Base-by-base conservation (phyloP, 768 basidiomycete species). In the Lactifluus echinatus region DNA sequence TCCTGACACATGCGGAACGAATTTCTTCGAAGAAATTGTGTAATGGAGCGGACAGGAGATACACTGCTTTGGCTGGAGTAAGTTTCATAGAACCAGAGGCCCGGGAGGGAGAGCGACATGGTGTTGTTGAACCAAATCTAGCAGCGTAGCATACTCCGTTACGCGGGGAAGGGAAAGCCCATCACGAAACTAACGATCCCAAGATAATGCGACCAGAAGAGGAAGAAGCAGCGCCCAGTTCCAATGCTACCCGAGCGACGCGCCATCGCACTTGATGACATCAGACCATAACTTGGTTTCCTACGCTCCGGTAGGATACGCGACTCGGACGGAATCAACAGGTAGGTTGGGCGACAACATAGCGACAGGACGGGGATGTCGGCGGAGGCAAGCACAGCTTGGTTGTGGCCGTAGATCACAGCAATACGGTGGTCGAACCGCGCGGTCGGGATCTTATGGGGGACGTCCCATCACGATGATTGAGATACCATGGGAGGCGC, bases 251-350 rank as follows among this genome's bases (percentile, higher is more conserved):
- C 52, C 89, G 77, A 15, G 93, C 93, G 34, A 95, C 75, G 23
- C 84, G 80, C 87, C 87, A 91, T 39, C 96, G 85, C 10, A 97
- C 85, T 71, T 99, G 96, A 70, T 97, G 91, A 67, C 96, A 98
- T 96, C 96, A 99, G 4, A 98, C 92, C 82, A 97, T 94, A 58
- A 90, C 94, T 40, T 84, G 84, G 69, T 99, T 96, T 24, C 94
- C 95, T 4, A 97, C 89, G 50, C 11, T 61, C 43, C 62, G 82
- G 64, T 1, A 97, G 71, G 19, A 85, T 75, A 68, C 93, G 94
- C 0, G 87, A 80, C 65, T 98, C 96, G 4, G 93, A 94, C 2
- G 88, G 84, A 56, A 99, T 87, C 81, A 90, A 90, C 71, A 84
- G 77, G 67, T 98, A 96, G 2, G 89, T 84, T 14, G 91, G 84